A percentile compares a stretch with the other conserved stretches of the same genome.
phyloP scores from a whole-genome alignment of 2,329 filamentous ascomycete species.

The Dactylellina sp. region DNA sequence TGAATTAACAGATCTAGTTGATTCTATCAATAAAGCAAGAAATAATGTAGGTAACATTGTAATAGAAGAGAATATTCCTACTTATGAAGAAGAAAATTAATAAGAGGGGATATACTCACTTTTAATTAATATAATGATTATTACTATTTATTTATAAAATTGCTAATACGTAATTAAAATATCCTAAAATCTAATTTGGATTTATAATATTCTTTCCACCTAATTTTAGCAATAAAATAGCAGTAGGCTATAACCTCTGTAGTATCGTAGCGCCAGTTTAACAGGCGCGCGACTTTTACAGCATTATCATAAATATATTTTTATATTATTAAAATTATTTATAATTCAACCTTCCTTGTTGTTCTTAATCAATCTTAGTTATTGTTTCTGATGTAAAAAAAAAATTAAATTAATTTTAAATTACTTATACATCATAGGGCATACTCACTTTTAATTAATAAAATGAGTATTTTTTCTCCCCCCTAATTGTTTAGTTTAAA shows the following conservation, averaged over 20 bases:
- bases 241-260: slow-evolving; percentile 1
- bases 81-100: slow-evolving; percentile 20
- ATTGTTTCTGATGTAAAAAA: slow-evolving; percentile 33
- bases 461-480: slow-evolving; percentile 26
- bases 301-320: slow-evolving; percentile 25
- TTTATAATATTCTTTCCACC: slow-evolving; percentile 32
- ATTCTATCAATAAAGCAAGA: slow-evolving; percentile 5
- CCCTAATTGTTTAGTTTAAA: slow-evolving; percentile 31
- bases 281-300: slow-evolving; percentile 4
- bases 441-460: slow-evolving; percentile 31
- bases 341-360: slow-evolving; percentile 25
- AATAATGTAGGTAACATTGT: slow-evolving; percentile 28
- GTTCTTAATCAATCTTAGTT: slow-evolving; percentile 24
- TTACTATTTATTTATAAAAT: slow-evolving; percentile 39
- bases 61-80: slow-evolving; percentile 11
- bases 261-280: slow-evolving; percentile 3
- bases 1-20: slow-evolving; percentile 4
- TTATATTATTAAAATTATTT: slow-evolving; percentile 30
- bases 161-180: slow-evolving; percentile 32
- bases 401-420: slow-evolving; percentile 39
- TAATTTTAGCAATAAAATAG: slow-evolving; percentile 23
- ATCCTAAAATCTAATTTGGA: slow-evolving; percentile 33
- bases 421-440: slow-evolving; percentile 24
- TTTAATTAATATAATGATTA: slow-evolving; percentile 43
- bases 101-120: slow-evolving; percentile 27